Conservation (phyloP, 1,284 basidiomycete species). For the Ceratobasidium sp. region DNA sequence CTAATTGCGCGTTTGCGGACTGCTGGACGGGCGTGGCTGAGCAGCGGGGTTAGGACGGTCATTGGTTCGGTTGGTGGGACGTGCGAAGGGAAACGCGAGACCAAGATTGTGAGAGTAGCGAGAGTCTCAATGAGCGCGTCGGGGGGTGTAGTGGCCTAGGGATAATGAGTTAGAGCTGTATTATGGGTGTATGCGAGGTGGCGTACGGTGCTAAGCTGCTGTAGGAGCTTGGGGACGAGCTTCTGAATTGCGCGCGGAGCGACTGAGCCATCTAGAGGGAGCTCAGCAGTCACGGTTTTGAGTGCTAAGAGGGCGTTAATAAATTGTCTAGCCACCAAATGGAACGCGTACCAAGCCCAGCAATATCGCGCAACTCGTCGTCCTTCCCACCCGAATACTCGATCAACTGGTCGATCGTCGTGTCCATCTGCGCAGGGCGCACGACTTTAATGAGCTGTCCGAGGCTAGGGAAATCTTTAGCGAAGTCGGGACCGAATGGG, state of each 20-base stretch:
- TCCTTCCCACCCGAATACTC: constrained; percentile 87
- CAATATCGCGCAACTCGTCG: constrained; percentile 93
- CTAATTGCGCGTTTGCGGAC: constrained; percentile 92
- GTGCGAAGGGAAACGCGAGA: constrained; percentile 84
- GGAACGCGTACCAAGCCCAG: constrained; percentile 78
- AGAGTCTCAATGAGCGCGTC: constrained; percentile 91
- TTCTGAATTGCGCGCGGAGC: constrained; percentile 85
- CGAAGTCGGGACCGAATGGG: constrained; percentile 35
- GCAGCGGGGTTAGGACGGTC: constrained; percentile 78
- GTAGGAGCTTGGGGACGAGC: constrained; percentile 86
- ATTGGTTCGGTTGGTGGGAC: constrained; percentile 70
- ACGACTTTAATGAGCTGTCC: constrained; percentile 90
- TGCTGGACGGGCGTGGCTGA: constrained; percentile 81
- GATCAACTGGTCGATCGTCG: constrained; percentile 88
- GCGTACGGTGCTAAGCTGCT: constrained; percentile 80
- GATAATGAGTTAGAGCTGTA: constrained; percentile 49
- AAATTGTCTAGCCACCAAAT: constrained; percentile 23
- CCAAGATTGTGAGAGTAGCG: constrained; percentile 91
- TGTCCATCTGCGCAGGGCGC: constrained; percentile 83
- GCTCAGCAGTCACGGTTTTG: constrained; percentile 93
- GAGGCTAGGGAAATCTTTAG: constrained; percentile 64
- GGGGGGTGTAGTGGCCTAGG: constrained; percentile 76
- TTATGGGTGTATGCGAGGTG: constrained; percentile 42
- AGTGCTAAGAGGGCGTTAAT: constrained; percentile 68
- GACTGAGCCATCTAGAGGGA: constrained; percentile 84